Conservation (phyloP, 495 filamentous ascomycete species). For the Terfezia boudieri region DNA sequence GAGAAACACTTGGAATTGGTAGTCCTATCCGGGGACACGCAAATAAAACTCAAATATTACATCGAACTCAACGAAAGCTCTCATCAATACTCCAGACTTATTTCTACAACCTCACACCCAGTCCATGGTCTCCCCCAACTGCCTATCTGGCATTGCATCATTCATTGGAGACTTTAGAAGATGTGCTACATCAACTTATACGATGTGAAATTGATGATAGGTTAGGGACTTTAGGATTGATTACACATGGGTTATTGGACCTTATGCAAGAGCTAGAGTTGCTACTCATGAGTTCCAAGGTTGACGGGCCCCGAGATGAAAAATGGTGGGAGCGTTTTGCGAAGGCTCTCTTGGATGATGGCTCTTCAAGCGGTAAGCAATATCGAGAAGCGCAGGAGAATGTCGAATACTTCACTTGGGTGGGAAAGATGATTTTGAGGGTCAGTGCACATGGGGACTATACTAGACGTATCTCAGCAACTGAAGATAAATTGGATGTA, state of each 20-base stretch:
- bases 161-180: background rate
- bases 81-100: background rate
- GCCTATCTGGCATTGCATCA: background rate
- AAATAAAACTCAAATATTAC: background rate
- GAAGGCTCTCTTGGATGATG: background rate
- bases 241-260: background rate
- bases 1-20: background rate
- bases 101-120: background rate
- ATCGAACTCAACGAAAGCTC: background rate
- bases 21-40: background rate
- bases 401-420: background rate
- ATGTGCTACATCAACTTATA: background rate
- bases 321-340: background rate
- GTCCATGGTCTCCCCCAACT: background rate
- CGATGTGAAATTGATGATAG: background rate
- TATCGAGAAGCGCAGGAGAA: background rate
- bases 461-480: background rate
- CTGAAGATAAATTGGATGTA: background rate
- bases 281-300: background rate
- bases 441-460: background rate
- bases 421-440: background rate
- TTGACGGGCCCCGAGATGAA: background rate
- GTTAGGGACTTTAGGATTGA: background rate
- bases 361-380: background rate
- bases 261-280: background rate